phyloP scores from a whole-genome alignment of 495 filamentous ascomycete species.

The Aspergillus egyptiacus region DNA sequence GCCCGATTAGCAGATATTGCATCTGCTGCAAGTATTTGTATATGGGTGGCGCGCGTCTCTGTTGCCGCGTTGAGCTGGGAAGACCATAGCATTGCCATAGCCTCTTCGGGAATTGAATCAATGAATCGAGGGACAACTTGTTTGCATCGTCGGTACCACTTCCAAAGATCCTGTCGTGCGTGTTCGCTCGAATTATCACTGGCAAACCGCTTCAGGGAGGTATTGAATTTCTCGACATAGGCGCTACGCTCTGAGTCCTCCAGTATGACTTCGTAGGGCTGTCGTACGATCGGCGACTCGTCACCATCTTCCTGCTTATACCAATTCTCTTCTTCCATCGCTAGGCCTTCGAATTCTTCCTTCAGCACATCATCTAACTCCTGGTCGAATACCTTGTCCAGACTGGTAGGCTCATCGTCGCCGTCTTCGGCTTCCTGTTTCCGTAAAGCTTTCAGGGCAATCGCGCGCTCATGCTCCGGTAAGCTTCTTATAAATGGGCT shows the following conservation, averaged over 20 bases:
- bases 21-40: conserved; percentile 57
- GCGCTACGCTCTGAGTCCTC: conserved; percentile 23
- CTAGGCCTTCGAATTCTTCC: conserved; percentile 39
- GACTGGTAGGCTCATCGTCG: conserved; percentile 17
- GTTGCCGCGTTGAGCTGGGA: conserved; percentile 44
- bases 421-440: conserved; percentile 36
- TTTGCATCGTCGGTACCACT: conserved; percentile 42
- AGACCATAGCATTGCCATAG: conserved; percentile 38
- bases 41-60: conserved; percentile 41
- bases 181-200: conserved; percentile 23
- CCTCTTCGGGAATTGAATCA: conserved; percentile 28
- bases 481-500: conserved; percentile 38
- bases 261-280: conserved; percentile 22
- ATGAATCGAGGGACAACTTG: conserved; percentile 35
- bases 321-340: conserved; percentile 38
- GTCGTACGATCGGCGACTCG: no score
- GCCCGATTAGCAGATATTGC: conserved; percentile 48
- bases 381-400: conserved; percentile 41
- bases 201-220: conserved; percentile 21
- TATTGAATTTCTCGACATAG: conserved; percentile 33
- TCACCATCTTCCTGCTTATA: conserved; percentile 16
- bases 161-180: conserved; percentile 35
- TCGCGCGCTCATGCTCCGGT: conserved; percentile 35
- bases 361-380: conserved; percentile 40
- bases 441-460: conserved; percentile 38